phyloP scores from a whole-genome alignment of 1,284 basidiomycete genomes.

The Anthracocystis walkeri region DNA sequence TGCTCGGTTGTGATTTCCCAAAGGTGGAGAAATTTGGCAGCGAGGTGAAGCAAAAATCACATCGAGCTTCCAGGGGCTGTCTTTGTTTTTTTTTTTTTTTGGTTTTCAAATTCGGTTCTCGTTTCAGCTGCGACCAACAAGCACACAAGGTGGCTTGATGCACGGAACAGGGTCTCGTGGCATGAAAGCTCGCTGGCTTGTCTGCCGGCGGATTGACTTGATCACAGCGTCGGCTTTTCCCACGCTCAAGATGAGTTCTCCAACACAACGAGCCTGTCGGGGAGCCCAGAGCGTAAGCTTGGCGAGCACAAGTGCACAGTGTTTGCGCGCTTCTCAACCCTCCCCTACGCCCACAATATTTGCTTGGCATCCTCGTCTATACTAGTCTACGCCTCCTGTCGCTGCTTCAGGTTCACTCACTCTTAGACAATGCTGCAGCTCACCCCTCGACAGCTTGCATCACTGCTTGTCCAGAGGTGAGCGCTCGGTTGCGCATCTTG shows the following conservation, averaged over 20 bases:
- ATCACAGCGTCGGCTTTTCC: background rate
- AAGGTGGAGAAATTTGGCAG: background rate
- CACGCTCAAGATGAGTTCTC: too few relatives aligned
- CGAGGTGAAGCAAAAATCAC: too few relatives aligned
- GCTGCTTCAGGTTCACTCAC: too few relatives aligned
- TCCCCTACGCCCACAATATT: constrained; percentile 8
- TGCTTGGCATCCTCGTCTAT: constrained; percentile 5
- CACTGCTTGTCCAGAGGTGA: too few relatives aligned
- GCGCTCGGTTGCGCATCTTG: too few relatives aligned
- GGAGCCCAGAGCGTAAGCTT: too few relatives aligned
- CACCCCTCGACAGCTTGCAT: too few relatives aligned
- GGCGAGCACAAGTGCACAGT: background rate
- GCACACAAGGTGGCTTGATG: background rate
- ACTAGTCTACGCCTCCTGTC: too few relatives aligned
- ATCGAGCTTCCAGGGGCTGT: background rate
- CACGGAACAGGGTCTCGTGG: constrained; percentile 1
- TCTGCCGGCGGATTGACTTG: background rate
- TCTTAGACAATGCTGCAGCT: too few relatives aligned
- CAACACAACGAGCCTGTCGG: too few relatives aligned
- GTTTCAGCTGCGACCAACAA: background rate
- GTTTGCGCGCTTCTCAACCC: background rate
- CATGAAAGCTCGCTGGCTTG: background rate
- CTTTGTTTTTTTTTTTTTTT: background rate
- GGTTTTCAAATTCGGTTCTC: constrained; percentile 1
- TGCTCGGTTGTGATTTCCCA: background rate